These are phyloP conservation scores for Lactifluus rugatus DNA, from an alignment of 768 basidiomycete species.

Conservation along the genomic window DNA sequence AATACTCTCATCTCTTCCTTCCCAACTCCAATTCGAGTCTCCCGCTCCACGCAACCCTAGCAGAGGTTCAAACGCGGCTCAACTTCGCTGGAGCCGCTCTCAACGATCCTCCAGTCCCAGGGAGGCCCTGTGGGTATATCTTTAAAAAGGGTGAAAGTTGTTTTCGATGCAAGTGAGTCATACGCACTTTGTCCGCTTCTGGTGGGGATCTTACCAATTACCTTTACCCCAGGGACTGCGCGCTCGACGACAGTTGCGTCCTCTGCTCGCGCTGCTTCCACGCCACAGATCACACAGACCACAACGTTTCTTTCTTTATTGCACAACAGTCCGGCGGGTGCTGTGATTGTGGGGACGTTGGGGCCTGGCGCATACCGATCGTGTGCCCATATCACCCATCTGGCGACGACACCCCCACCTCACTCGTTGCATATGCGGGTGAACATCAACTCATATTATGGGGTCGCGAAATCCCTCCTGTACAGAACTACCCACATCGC, in stretches of 20 bases:
- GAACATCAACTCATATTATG: conserved; percentile 16
- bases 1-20: conserved; percentile 62
- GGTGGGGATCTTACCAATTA: not conserved
- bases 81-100: conserved; percentile 51
- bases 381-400: conserved; percentile 72
- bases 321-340: conserved; percentile 87
- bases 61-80: conserved; percentile 55
- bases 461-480: conserved; percentile 46
- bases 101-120: conserved; percentile 51
- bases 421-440: conserved; percentile 25
- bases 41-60: conserved; percentile 53
- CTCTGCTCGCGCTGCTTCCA: conserved; percentile 87
- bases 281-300: conserved; percentile 72
- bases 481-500: conserved; percentile 50
- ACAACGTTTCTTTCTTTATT: conserved; percentile 91
- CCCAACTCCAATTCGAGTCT: conserved; percentile 53
- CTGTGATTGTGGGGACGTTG: conserved; percentile 90
- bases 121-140: conserved; percentile 71
- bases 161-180: conserved; percentile 84
- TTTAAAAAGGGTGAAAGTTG: conserved; percentile 89
- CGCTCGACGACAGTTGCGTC: conserved; percentile 81
- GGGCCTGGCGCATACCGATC: conserved; percentile 70
- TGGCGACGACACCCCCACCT: conserved; percentile 23
- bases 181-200: not conserved
- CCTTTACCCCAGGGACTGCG: conserved; percentile 61